A percentile compares a stretch with the other conserved stretches of the same genome.
Evolutionary conservation across 2,329 filamentous ascomycete genomes (phyloP).

Genomic region (Davidsoniella virescens): DNA sequence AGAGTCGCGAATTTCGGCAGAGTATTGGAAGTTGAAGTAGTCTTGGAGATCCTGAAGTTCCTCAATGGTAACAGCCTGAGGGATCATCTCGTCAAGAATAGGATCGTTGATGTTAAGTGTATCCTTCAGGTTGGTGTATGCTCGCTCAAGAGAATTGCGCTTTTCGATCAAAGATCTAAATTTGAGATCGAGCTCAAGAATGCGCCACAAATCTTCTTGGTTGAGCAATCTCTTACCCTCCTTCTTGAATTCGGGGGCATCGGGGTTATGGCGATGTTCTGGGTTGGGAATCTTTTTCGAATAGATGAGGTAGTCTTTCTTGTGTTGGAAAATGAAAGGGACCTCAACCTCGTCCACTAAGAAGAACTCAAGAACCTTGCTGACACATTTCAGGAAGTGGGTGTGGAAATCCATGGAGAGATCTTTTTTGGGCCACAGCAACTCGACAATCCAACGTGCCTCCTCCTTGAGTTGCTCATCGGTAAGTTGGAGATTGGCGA

Average conservation of each 20-base stretch:
- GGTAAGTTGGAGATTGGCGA: slow-evolving; percentile 64
- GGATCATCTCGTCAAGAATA: slow-evolving; percentile 70
- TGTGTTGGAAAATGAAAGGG: slow-evolving; percentile 94
- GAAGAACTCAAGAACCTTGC: slow-evolving; percentile 88
- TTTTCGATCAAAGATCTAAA: slow-evolving; percentile 88
- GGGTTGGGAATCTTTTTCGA: slow-evolving; percentile 53
- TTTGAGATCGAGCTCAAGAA: slow-evolving; percentile 87
- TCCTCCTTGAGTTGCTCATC: slow-evolving; percentile 84
- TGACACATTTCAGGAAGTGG: slow-evolving; percentile 75
- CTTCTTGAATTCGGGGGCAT: slow-evolving; percentile 57
- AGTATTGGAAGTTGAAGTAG: slow-evolving; percentile 89
- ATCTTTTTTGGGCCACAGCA: slow-evolving; percentile 78
- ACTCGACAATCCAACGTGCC: slow-evolving; percentile 75
- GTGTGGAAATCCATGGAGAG: slow-evolving; percentile 54
- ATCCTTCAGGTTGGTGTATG: slow-evolving; percentile 55
- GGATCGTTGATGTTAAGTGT: slow-evolving; percentile 48
- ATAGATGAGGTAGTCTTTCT: slow-evolving; percentile 94
- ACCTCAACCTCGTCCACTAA: slow-evolving; percentile 90
- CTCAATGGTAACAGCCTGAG: slow-evolving; percentile 69
- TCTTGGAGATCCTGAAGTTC: slow-evolving; percentile 94
- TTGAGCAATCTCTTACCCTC: slow-evolving; percentile 76
- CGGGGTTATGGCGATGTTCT: slow-evolving; percentile 45
- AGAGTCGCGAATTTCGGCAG: slow-evolving; percentile 66
- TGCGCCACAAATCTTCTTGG: slow-evolving; percentile 87
- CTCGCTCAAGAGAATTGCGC: slow-evolving; percentile 67